phyloP scores from a whole-genome alignment of 306 rosid species.

The Urtica urens region DNA sequence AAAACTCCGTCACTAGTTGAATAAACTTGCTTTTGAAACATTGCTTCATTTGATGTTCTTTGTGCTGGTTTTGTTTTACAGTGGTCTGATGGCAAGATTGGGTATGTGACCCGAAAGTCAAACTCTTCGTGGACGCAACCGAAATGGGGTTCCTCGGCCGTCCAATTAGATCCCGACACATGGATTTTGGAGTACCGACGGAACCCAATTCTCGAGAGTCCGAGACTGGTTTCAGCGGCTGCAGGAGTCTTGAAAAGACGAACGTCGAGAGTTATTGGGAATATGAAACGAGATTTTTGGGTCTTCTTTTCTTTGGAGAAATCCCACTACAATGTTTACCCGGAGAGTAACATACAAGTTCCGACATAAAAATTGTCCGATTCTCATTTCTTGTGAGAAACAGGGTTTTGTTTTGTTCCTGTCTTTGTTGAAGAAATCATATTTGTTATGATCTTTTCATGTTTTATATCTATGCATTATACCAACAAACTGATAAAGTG shows the following conservation, averaged over 20 bases:
- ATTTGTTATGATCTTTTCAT: too few species aligned
- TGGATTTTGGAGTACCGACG: slow-evolving; percentile 78
- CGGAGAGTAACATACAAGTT: too few species aligned
- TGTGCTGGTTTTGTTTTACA: slow-evolving; percentile 11
- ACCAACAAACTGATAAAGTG: too few species aligned
- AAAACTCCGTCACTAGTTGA: neutral
- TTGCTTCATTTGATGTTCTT: neutral
- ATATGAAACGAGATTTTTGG: slow-evolving; percentile 42
- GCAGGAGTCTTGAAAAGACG: slow-evolving; percentile 30
- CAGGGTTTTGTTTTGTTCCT: neutral
- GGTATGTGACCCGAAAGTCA: slow-evolving; percentile 38
- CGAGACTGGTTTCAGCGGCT: slow-evolving; percentile 32
- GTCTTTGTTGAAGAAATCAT: neutral
- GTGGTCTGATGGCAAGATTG: slow-evolving; percentile 68
- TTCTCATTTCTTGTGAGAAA: slow-evolving; percentile 82
- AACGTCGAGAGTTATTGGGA: slow-evolving; percentile 25
- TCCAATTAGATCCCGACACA: slow-evolving; percentile 64
- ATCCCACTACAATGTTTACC: too few species aligned
- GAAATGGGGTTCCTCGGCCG: slow-evolving; percentile 65
- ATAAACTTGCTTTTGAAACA: neutral
- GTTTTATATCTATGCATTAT: too few species aligned
- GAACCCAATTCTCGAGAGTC: slow-evolving; percentile 32
- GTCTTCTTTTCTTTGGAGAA: slow-evolving; percentile 25
- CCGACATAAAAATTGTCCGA: too few species aligned
- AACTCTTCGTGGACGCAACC: slow-evolving; percentile 62